phyloP scores from a whole-genome alignment of 2,329 filamentous ascomycete species.

The Tympanopsis confertula region DNA sequence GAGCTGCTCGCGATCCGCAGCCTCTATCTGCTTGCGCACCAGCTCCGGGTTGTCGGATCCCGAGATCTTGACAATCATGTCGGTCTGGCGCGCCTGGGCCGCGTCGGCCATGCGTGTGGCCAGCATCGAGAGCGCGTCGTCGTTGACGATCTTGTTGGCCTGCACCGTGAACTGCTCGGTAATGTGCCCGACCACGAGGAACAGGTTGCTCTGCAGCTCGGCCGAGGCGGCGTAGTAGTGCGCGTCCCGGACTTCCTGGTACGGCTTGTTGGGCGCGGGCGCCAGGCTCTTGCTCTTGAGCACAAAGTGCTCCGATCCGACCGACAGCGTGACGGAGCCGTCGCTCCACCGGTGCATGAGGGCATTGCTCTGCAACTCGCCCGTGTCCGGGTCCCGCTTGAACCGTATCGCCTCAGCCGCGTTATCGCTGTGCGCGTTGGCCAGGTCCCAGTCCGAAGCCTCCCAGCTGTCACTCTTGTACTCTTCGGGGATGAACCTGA shows the following conservation, averaged over 20 bases:
- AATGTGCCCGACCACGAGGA: slow-evolving; percentile 66
- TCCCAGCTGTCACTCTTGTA: slow-evolving; percentile 58
- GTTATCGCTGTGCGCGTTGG: slow-evolving; percentile 39
- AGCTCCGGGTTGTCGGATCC: slow-evolving; percentile 43
- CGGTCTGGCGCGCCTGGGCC: slow-evolving; percentile 24
- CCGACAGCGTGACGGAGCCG: slow-evolving; percentile 63
- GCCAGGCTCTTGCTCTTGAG: slow-evolving; percentile 60
- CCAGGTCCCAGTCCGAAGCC: slow-evolving; percentile 40
- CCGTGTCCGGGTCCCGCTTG: slow-evolving; percentile 53
- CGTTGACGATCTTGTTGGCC: slow-evolving; percentile 55
- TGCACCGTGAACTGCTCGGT: slow-evolving; percentile 61
- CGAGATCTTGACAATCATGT: slow-evolving; percentile 59
- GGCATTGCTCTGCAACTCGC: slow-evolving; percentile 62
- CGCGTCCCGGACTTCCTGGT: slow-evolving; percentile 57
- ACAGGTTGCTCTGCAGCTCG: slow-evolving; percentile 52
- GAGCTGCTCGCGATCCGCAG: slow-evolving; percentile 66
- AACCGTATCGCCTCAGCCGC: slow-evolving; percentile 59
- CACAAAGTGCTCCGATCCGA: slow-evolving; percentile 67
- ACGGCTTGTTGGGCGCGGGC: slow-evolving; percentile 44
- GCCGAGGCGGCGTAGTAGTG: slow-evolving; percentile 69
- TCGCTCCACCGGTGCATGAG: slow-evolving; percentile 69
- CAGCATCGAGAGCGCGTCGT: slow-evolving; percentile 59
- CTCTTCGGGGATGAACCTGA: slow-evolving; percentile 56
- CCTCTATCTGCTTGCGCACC: slow-evolving; percentile 62
- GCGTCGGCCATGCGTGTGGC: slow-evolving; percentile 56